A percentile compares a stretch with the other conserved stretches of the same genome.
phyloP scores from a whole-genome alignment of 73 alveolate genomes.

The Blepharisma stoltei region DNA sequence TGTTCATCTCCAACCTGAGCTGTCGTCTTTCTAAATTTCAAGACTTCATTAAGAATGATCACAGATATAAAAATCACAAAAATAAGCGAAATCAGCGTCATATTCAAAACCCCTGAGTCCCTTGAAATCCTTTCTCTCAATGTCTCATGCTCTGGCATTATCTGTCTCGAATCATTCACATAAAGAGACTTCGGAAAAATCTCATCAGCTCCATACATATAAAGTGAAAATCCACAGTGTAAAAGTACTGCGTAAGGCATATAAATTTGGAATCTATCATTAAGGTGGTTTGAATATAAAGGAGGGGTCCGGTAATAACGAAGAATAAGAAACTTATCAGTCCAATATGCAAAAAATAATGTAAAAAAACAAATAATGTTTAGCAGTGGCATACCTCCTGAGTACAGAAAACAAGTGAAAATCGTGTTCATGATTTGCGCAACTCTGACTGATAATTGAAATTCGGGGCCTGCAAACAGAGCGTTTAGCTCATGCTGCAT shows the following conservation, averaged over 20 bases:
- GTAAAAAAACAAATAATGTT: constrained; percentile 18
- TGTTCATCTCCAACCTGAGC: not conserved
- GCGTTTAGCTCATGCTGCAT: not conserved
- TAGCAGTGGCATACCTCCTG: constrained; percentile 24
- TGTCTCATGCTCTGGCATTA: not conserved
- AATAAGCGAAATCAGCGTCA: not conserved
- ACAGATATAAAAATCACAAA: not conserved
- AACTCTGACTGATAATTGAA: not conserved
- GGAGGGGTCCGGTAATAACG: not conserved
- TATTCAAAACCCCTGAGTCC: constrained; percentile 8
- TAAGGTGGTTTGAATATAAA: not conserved
- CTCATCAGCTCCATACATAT: constrained; percentile 43
- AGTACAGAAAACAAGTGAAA: constrained; percentile 15
- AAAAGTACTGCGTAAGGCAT: constrained; percentile 35
- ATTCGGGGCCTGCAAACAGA: constrained; percentile 2
- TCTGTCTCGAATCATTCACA: not conserved
- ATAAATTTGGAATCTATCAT: not conserved
- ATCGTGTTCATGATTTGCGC: not conserved
- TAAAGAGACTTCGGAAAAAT: constrained; percentile 25
- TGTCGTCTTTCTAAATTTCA: not conserved
- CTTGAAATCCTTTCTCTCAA: not conserved
- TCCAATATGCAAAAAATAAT: constrained; percentile 8
- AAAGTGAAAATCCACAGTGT: constrained; percentile 42
- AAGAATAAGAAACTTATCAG: not conserved
- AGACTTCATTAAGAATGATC: not conserved